Evolutionary conservation across 495 filamentous ascomycete genomes (phyloP), one percentile per base, ranked within the genome.

Genomic region (Xylaria nigripes): DNA sequence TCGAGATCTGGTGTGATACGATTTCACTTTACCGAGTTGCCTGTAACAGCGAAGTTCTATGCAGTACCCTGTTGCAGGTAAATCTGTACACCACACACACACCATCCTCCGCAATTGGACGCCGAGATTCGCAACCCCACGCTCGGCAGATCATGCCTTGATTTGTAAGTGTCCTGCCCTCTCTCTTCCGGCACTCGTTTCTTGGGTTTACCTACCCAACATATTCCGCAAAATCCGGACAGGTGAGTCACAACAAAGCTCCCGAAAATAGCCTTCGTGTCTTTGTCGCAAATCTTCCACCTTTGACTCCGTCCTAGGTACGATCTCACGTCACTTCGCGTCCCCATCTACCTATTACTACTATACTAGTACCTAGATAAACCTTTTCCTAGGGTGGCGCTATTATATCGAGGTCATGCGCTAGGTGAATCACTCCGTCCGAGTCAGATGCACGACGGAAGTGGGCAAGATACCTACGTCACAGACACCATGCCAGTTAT

Each of bases 91-190:
- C 12, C 6, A 30, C 22, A 38, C 16, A 19, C 6, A 8, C 8
- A 21, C 9, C 25, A 27, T 44, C 34, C 18, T 32, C 38, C 34
- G 44, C 36, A 42, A 45, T 47, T 54, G 15, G 45, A 15, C 44
- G 18, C 32, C 34, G 23, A 40, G 36, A 47, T 27, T 22, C 43
- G 32, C 45, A 23, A 25, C 51, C 44, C 51, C 45, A 45, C 44
- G 51, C 32, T 42, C 51, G 45, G 51, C 32, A 46, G 51, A 54
- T 54, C 51, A 47, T 47, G 51, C 38, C 51, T 23, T 24, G 16
- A 23, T 29, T 24, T 41, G 36, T 24, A 13, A 34, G 23, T 24
- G 42, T 18, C 18, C 32, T 41, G 30, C 12, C 32, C 8, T 5
- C n/a, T 23, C n/a, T 4, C 36, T 40, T 16, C 36, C 12, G 27